Evolutionary conservation across 257 asterid species (phyloP), one percentile per base, ranked within the genome.

Genomic region (Buddleja alternifolia): DNA sequence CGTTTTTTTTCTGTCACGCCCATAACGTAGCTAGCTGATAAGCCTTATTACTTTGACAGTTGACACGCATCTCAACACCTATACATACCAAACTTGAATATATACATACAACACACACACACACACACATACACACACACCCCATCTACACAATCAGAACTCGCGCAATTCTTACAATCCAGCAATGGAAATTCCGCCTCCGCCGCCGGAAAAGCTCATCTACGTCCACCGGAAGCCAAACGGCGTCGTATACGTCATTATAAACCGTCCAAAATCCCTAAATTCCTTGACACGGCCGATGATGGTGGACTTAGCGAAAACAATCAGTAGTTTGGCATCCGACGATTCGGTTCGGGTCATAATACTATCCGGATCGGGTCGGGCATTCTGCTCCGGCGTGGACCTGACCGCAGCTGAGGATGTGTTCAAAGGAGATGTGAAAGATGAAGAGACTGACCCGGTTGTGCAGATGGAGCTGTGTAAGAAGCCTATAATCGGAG

Each of bases 401-500:
- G 99, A 90, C 75, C 64, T 93, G 78, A 89, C 95, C 4, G 79
- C 96, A 37, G 97, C 97, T 36, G 97, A 90, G 81, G 96, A 90
- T 24, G 96, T 93, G 16, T 93, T 93, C 45, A 93, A 93, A 69
- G 99, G 96, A 15, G 76, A 89, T 71, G 93, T 91, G 6, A 90
- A 91, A 75, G 90, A 94, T 72, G 29, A 74, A 52, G 96, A 84
- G 24, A 46, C 81, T n/a, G 96, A 94, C 34, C 93, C 91, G 40
- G 99, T 94, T 47, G 86, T 77, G 39, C 97, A 94, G 60, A 94
- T 94, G 97, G 96, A 94, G 79, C 84, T 56, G 20, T 93, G 97
- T 57, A 69, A 17, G 76, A 93, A 93, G 70, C 99, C 97, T 0
- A 87, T 93, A 4, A 89, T 90, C 67, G 99, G 96, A 21, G 99